Evolutionary conservation across 2,329 filamentous ascomycete genomes (phyloP), one percentile per base, ranked within the genome.

Genomic region (Talaromyces sp.): DNA sequence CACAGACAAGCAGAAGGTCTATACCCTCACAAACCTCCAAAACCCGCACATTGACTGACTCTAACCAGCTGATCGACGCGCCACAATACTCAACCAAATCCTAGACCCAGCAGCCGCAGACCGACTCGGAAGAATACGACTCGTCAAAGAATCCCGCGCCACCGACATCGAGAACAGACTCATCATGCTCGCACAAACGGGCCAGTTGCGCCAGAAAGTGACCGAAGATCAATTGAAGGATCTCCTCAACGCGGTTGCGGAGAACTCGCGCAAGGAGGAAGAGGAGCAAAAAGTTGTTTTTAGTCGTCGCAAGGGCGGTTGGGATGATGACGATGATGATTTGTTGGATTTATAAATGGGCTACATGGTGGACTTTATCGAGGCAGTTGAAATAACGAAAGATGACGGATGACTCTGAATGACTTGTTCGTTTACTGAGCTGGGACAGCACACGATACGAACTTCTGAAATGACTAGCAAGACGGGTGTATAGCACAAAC

Each of bases 221-320:
- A 94, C 91, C 1, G 95, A 99, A 80, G 88, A 89, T 58, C 93
- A 98, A 82, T 84, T 99, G 73, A 97, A 98, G 83, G 92, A 96
- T 70, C 84, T 99, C 65, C 81, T 99, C 69, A 91, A 88, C 68
- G 92, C 92, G 17, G 87, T 97, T 67, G 89, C 92, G 27, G 93
- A 97, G 74, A 90, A 87, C 70, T 84, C 88, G 79, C 77, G 77
- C 67, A 78, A 81, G 71, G 79, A 81, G 65, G 78, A 81, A 65
- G 86, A 92, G 78, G 83, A 84, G 67, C 88, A 92, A 76, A 95
- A 92, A 82, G 95, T 97, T 78, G 91, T 96, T 40, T 91, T 97
- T 65, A 90, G 84, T 72, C 85, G 93, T 73, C 85, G 93, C 74
- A 96, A 94, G 79, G 91, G 86, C 2, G 91, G 90, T 74, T 93